Percentiles rank a stretch among this genome's conserved stretches.
Evolutionary conservation across 768 basidiomycete genomes (phyloP).

Genomic region (Aureoboletus auriporus): DNA sequence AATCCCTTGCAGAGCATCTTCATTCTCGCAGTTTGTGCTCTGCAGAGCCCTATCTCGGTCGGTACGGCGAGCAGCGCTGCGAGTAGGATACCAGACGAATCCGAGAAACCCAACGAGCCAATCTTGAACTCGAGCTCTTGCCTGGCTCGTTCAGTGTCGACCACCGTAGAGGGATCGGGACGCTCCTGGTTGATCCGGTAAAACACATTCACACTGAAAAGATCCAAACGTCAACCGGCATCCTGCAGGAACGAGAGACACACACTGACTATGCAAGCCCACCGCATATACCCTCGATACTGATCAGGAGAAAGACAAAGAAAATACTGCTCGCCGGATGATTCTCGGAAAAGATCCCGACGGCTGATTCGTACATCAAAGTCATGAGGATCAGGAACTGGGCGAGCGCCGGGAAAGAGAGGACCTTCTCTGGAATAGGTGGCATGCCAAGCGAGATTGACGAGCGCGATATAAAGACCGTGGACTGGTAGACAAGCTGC

Average conservation of each 20-base stretch:
- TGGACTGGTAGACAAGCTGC: conserved; percentile 82
- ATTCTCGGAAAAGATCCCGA: conserved; percentile 56
- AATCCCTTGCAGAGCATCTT: conserved; percentile 67
- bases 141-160: conserved; percentile 54
- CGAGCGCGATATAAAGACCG: conserved; percentile 91
- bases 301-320: conserved; percentile 72
- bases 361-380: conserved; percentile 62
- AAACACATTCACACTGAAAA: conserved; percentile 78
- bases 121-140: conserved; percentile 90
- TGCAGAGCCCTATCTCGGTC: conserved; percentile 70
- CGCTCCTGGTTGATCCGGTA: conserved; percentile 77
- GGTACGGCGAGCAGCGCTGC: conserved; percentile 40
- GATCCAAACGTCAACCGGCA: neutral
- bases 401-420: conserved; percentile 72
- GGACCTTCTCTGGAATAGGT: conserved; percentile 62
- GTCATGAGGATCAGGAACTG: conserved; percentile 63
- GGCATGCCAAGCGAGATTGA: conserved; percentile 84
- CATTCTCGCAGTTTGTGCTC: conserved; percentile 63
- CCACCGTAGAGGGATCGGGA: conserved; percentile 40
- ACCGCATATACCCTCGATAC: conserved; percentile 88
- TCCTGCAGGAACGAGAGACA: neutral
- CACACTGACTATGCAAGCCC: conserved; percentile 88
- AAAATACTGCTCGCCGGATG: conserved; percentile 46
- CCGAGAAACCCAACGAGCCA: conserved; percentile 83
- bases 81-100: conserved; percentile 64